Evolutionary conservation across 495 filamentous ascomycete species (phyloP).

Genomic region (Elasticomyces elasticus): DNA sequence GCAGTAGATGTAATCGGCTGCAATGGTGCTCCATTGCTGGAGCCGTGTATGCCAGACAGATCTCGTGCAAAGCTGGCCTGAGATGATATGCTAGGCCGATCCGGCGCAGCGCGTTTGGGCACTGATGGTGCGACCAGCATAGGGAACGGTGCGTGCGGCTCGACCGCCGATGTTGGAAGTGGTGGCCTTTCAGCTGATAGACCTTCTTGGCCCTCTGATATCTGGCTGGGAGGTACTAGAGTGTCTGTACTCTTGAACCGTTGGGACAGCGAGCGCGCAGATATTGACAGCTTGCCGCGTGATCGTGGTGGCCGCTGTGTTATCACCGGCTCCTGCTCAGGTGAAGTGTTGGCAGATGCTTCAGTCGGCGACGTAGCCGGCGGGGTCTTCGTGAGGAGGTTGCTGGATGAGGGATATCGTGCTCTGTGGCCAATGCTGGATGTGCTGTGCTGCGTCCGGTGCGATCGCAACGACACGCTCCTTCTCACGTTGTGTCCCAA

Average conservation of each 20-base stretch:
- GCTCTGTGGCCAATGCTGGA: slow-evolving; percentile 9
- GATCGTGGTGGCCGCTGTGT: background rate
- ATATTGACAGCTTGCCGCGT: slow-evolving; percentile 15
- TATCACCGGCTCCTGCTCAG: background rate
- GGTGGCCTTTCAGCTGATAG: background rate
- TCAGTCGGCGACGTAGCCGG: slow-evolving; percentile 13
- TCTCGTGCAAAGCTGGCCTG: slow-evolving; percentile 15
- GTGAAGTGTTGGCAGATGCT: background rate
- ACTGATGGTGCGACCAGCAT: slow-evolving; percentile 14
- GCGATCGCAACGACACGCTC: slow-evolving; percentile 22
- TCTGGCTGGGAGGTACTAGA: background rate
- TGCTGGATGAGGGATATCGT: slow-evolving; percentile 14
- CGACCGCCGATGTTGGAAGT: background rate
- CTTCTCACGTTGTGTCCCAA: slow-evolving; percentile 18
- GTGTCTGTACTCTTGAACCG: slow-evolving; percentile 15
- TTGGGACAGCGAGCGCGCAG: slow-evolving; percentile 11
- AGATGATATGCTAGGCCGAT: slow-evolving; percentile 1
- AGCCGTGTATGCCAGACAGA: background rate
- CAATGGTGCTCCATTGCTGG: background rate
- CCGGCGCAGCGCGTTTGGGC: slow-evolving; percentile 7
- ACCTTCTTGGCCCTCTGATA: background rate
- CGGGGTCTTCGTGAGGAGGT: slow-evolving; percentile 10
- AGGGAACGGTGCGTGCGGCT: background rate
- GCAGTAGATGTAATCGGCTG: slow-evolving; percentile 9
- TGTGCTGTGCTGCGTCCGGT: slow-evolving; percentile 12